A percentile compares a stretch with the other conserved stretches of the same genome.
Evolutionary conservation across 2,329 filamentous ascomycete genomes (phyloP).

Genomic region (Beauveria bassiana): DNA sequence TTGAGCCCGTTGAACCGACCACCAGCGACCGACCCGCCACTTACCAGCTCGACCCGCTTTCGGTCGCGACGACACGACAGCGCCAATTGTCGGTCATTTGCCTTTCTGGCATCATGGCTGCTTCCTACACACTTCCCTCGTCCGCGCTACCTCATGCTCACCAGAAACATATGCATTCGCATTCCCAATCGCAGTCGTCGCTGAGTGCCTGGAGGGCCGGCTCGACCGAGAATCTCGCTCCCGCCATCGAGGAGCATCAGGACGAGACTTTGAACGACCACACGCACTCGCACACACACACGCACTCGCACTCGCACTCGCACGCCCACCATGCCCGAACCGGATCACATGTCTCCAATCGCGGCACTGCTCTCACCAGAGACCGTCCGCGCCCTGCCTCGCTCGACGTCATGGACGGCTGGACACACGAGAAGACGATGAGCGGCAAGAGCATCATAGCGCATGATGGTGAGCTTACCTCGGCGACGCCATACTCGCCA

Average conservation of each 20-base stretch:
- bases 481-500: slow-evolving; percentile 22
- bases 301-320: slow-evolving; percentile 15
- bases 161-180: slow-evolving; percentile 33
- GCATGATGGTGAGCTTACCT: slow-evolving; percentile 21
- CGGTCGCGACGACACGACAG: slow-evolving; percentile 12
- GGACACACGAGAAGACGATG: slow-evolving; percentile 33
- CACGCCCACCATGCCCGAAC: slow-evolving; percentile 22
- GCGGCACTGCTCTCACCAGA: slow-evolving; percentile 19
- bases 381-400: slow-evolving; percentile 26
- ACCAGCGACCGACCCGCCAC: slow-evolving; percentile 6
- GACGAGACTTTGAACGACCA: slow-evolving; percentile 23
- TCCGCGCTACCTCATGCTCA: slow-evolving; percentile 41
- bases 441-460: slow-evolving; percentile 34
- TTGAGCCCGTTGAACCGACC: not conserved
- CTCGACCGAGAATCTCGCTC: slow-evolving; percentile 24
- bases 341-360: slow-evolving; percentile 24
- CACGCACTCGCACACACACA: slow-evolving; percentile 18
- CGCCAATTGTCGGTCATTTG: not conserved
- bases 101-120: slow-evolving; percentile 32
- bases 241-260: slow-evolving; percentile 24
- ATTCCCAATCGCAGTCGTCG: slow-evolving; percentile 30
- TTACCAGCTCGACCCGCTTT: slow-evolving; percentile 6
- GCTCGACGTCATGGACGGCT: slow-evolving; percentile 29
- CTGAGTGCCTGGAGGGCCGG: slow-evolving; percentile 32
- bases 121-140: slow-evolving; percentile 47